Conservation (phyloP, 2,329 filamentous ascomycete species). For the Colletotrichum lini region DNA sequence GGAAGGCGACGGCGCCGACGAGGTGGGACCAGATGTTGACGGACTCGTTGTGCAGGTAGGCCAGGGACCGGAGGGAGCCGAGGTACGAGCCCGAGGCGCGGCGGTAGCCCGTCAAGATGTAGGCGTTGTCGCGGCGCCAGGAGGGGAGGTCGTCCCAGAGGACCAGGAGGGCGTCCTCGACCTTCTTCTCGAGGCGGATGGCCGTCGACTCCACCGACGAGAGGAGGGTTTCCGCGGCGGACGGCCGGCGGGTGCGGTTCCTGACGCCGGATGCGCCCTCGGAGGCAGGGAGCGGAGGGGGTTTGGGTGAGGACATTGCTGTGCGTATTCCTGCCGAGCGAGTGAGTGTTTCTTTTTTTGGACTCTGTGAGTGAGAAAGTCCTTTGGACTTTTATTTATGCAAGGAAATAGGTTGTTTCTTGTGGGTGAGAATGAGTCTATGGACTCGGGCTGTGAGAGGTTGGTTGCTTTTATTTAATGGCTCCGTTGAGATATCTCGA, state of each 20-base stretch:
- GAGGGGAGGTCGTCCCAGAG: conserved; percentile 71
- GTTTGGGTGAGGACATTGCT: conserved; percentile 2
- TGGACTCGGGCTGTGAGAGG: background rate
- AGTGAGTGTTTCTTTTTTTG: too few relatives aligned
- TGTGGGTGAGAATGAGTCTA: too few relatives aligned
- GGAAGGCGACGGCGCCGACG: conserved; percentile 74
- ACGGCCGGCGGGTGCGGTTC: conserved; percentile 6
- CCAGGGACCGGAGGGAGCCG: conserved; percentile 62
- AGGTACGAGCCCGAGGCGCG: conserved; percentile 63
- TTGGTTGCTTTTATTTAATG: background rate
- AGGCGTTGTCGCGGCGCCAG: conserved; percentile 74
- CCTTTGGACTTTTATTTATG: too few relatives aligned
- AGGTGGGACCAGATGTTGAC: conserved; percentile 77
- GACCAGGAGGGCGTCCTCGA: conserved; percentile 61
- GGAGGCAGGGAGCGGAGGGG: background rate
- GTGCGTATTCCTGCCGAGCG: background rate
- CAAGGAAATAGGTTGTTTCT: background rate
- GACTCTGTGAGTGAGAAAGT: background rate
- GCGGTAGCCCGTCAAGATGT: conserved; percentile 69
- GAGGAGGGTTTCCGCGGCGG: conserved; percentile 30
- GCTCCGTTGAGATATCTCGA: background rate
- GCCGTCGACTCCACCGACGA: conserved; percentile 48
- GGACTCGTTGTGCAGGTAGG: conserved; percentile 72
- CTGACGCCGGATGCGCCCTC: conserved; percentile 9
- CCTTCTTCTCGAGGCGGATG: conserved; percentile 53